Percentiles rank a stretch among this genome's conserved stretches.
Evolutionary conservation across 2,329 filamentous ascomycete species (phyloP).

Genomic region (Capronia coronata): DNA sequence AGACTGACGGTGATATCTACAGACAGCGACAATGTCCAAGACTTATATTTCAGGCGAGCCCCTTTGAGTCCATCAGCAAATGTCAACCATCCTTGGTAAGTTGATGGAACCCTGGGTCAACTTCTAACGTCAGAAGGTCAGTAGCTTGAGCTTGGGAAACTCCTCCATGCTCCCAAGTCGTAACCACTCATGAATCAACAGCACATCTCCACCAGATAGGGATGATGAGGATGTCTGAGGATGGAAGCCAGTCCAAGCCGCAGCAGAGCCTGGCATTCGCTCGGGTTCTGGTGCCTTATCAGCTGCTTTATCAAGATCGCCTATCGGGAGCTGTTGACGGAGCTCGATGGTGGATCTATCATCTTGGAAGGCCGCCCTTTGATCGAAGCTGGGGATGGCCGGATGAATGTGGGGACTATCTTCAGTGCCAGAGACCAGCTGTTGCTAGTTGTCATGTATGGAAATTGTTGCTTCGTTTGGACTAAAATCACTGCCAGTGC

Average conservation of each 20-base stretch:
- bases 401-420: constrained; percentile 14
- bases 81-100: constrained; percentile 7
- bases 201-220: constrained; percentile 12
- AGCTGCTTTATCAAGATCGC: constrained; percentile 22
- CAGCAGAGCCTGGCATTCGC: constrained; percentile 9
- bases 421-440: background rate
- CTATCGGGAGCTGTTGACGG: constrained; percentile 11
- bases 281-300: constrained; percentile 14
- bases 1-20: too few species aligned
- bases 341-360: constrained; percentile 9
- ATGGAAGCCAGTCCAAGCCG: constrained; percentile 2
- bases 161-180: background rate
- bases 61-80: constrained; percentile 4
- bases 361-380: constrained; percentile 4
- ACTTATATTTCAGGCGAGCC: constrained; percentile 6
- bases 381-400: constrained; percentile 22
- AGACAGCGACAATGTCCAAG: background rate
- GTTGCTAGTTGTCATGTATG: constrained; percentile 28
- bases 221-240: constrained; percentile 8
- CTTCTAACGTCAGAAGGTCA: background rate
- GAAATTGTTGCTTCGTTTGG: constrained; percentile 42
- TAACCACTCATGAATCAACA: constrained; percentile 5
- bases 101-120: background rate
- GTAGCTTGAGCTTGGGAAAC: background rate
- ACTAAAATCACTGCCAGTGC: constrained; percentile 29